These are phyloP conservation scores for Jasminum sambac DNA, from an alignment of 257 asterid species.

Conservation along the genomic window DNA sequence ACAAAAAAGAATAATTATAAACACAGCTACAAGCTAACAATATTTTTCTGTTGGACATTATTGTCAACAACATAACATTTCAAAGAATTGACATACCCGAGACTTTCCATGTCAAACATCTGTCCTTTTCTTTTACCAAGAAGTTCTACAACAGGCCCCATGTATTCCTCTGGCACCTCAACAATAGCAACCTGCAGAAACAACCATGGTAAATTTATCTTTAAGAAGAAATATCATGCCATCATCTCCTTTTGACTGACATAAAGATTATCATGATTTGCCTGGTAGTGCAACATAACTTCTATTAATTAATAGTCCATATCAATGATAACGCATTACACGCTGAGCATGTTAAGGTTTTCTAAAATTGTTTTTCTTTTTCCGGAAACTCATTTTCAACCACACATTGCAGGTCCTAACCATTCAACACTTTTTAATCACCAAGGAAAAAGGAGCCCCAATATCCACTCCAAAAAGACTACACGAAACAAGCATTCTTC, in stretches of 20 bases:
- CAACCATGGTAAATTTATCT: slow-evolving; percentile 13
- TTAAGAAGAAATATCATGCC: background rate
- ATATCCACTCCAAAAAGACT: too few species aligned
- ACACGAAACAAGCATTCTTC: too few species aligned
- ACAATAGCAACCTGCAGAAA: slow-evolving; percentile 78
- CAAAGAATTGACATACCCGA: slow-evolving; percentile 52
- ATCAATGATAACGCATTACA: background rate
- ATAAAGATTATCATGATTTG: background rate
- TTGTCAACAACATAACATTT: background rate
- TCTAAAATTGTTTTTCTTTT: too few species aligned
- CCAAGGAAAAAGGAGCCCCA: too few species aligned
- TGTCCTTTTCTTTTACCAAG: slow-evolving; percentile 98
- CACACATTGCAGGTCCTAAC: too few species aligned
- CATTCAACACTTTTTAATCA: too few species aligned
- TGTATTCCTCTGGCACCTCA: slow-evolving; percentile 89
- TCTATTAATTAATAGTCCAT: background rate
- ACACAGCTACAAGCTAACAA: background rate
- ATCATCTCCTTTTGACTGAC: background rate
- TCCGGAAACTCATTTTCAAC: too few species aligned
- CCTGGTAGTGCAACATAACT: background rate
- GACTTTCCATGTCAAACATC: slow-evolving; percentile 90
- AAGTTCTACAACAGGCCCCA: slow-evolving; percentile 95
- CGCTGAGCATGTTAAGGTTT: background rate
- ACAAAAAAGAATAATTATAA: too few species aligned
- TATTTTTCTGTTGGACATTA: slow-evolving; percentile 1